These are phyloP conservation scores for Thielaviopsis euricoi DNA, from an alignment of 2,329 filamentous ascomycete genomes.

Conservation along the genomic window DNA sequence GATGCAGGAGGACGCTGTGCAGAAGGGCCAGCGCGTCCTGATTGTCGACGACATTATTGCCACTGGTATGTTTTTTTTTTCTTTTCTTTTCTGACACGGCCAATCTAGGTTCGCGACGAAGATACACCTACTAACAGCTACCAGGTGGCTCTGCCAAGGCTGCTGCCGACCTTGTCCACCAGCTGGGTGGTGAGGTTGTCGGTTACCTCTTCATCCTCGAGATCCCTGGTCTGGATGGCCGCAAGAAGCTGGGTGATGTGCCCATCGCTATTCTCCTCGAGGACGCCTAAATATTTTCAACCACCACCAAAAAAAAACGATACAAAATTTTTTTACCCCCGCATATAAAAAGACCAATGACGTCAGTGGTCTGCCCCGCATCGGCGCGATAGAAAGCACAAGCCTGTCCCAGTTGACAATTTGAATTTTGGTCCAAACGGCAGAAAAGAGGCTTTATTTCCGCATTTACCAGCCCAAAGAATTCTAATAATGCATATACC, in stretches of 20 bases:
- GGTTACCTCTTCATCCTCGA: slow-evolving; percentile 94
- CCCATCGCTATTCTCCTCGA: slow-evolving; percentile 73
- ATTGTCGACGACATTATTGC: slow-evolving; percentile 98
- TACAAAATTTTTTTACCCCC: background rate
- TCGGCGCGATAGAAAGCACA: background rate
- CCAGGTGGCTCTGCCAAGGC: slow-evolving; percentile 80
- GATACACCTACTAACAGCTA: slow-evolving; percentile 1
- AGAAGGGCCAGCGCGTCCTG: slow-evolving; percentile 73
- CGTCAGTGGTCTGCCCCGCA: background rate
- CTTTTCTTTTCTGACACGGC: background rate
- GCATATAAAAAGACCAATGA: background rate
- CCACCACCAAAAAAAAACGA: background rate
- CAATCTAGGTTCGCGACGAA: background rate
- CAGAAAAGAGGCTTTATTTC: background rate
- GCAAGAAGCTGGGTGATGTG: slow-evolving; percentile 64
- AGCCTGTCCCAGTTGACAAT: background rate
- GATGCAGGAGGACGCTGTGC: slow-evolving; percentile 78
- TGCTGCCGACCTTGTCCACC: slow-evolving; percentile 68
- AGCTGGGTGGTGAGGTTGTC: slow-evolving; percentile 71
- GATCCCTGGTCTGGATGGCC: slow-evolving; percentile 81
- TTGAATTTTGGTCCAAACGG: background rate
- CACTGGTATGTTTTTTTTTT: slow-evolving; percentile 50
- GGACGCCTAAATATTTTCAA: slow-evolving; percentile 21
- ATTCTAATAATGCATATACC: background rate
- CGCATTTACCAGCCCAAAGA: background rate